phyloP scores from a whole-genome alignment of 2,329 filamentous ascomycete species.

The Rhynchosporium agropyri region DNA sequence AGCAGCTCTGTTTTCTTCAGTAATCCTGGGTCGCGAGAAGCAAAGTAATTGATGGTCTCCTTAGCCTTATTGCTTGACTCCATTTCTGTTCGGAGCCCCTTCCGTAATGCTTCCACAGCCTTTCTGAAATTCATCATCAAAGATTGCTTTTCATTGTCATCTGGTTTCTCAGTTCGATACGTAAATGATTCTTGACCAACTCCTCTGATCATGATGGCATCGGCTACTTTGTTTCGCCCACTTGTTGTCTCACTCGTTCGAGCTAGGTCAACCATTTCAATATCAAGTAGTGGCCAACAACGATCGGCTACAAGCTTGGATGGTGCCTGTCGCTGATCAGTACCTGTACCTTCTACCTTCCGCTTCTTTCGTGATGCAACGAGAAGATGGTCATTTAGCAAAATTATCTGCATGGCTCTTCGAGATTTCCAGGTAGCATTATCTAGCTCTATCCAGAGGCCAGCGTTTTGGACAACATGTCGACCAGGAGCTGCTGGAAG shows the following conservation, averaged over 20 bases:
- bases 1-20: slow-evolving; percentile 79
- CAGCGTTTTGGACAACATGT: slow-evolving; percentile 91
- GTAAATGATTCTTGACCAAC: slow-evolving; percentile 91
- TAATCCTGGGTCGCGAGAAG: slow-evolving; percentile 74
- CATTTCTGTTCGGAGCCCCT: slow-evolving; percentile 81
- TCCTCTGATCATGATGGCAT: slow-evolving; percentile 86
- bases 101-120: slow-evolving; percentile 87
- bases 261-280: slow-evolving; percentile 88
- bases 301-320: slow-evolving; percentile 88
- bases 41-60: slow-evolving; percentile 85
- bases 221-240: slow-evolving; percentile 67
- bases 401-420: slow-evolving; percentile 84
- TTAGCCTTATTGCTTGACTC: slow-evolving; percentile 83
- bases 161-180: slow-evolving; percentile 84
- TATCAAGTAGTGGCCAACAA: slow-evolving; percentile 91
- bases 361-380: slow-evolving; percentile 93
- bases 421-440: slow-evolving; percentile 96
- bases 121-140: slow-evolving; percentile 90
- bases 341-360: slow-evolving; percentile 67
- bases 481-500: slow-evolving; percentile 87
- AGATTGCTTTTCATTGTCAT: slow-evolving; percentile 75
- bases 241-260: slow-evolving; percentile 61
- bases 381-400: slow-evolving; percentile 92
- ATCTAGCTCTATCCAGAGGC: slow-evolving; percentile 93
- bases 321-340: slow-evolving; percentile 52